Evolutionary conservation across 2,329 filamentous ascomycete genomes (phyloP).

Genomic region (Periconia sp.): DNA sequence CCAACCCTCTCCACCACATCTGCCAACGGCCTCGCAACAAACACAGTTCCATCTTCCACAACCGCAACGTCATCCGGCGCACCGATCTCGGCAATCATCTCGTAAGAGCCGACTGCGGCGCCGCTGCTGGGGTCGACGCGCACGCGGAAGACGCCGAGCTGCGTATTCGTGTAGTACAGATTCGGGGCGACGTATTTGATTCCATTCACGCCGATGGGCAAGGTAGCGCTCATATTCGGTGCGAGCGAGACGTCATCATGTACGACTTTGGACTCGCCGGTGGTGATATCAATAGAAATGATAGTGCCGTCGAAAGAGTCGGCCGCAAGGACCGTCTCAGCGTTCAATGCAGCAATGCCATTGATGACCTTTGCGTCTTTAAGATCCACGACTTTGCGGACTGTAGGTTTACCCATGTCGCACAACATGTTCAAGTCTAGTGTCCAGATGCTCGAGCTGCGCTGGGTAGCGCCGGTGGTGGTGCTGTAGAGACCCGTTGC

Average conservation of each 20-base stretch:
- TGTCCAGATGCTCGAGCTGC: too few relatives aligned
- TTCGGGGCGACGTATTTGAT: constrained; percentile 11
- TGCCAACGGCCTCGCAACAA: constrained; percentile 9
- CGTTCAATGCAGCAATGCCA: constrained; percentile 20
- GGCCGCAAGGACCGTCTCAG: constrained; percentile 19
- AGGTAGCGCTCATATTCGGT: not conserved
- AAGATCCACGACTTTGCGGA: constrained; percentile 18
- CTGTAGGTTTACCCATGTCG: not conserved
- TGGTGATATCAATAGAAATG: constrained; percentile 6
- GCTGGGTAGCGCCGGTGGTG: constrained; percentile 2
- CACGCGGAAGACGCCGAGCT: constrained; percentile 14
- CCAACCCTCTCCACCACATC: constrained; percentile 7
- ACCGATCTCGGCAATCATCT: constrained; percentile 6
- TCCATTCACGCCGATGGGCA: constrained; percentile 21
- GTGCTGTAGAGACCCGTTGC: constrained; percentile 20
- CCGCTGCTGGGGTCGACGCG: constrained; percentile 12
- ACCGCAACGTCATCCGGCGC: constrained; percentile 23
- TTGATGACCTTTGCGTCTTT: constrained; percentile 17
- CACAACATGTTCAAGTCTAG: too few relatives aligned
- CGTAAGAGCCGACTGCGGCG: constrained; percentile 1
- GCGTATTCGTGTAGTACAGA: constrained; percentile 26
- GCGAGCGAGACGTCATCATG: too few relatives aligned
- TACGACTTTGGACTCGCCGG: not conserved
- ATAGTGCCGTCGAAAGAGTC: constrained; percentile 24
- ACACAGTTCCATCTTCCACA: constrained; percentile 14